A percentile compares a stretch with the other conserved stretches of the same genome.
Conservation (phyloP, 2,329 filamentous ascomycete species). For the Talaromyces rugulosus region DNA sequence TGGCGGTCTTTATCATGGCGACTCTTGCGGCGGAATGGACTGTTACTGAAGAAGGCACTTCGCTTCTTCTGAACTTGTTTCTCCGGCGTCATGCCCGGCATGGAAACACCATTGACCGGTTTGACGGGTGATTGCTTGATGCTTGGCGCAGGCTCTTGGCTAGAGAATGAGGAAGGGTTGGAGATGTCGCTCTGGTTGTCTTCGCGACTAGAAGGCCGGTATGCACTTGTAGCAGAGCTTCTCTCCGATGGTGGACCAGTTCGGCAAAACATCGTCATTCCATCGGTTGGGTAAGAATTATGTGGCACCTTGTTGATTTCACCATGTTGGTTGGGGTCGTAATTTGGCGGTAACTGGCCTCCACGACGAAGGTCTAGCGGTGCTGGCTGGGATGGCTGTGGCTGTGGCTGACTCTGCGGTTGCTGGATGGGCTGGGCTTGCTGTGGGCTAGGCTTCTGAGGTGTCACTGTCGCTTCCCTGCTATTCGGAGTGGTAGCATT, state of each 20-base stretch:
- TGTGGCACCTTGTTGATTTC: slow-evolving; percentile 71
- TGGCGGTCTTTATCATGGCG: slow-evolving; percentile 64
- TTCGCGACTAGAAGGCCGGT: slow-evolving; percentile 68
- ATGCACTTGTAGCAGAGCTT: slow-evolving; percentile 64
- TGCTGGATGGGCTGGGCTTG: slow-evolving; percentile 19
- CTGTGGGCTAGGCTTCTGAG: slow-evolving; percentile 45
- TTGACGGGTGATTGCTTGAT: slow-evolving; percentile 72
- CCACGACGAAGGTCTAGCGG: slow-evolving; percentile 37
- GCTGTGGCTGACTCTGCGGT: slow-evolving; percentile 11
- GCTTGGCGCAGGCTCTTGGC: slow-evolving; percentile 69
- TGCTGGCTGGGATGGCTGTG: slow-evolving; percentile 24
- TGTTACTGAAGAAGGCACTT: slow-evolving; percentile 88
- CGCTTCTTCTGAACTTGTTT: slow-evolving; percentile 65
- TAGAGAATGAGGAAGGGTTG: slow-evolving; percentile 82
- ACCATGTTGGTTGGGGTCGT: slow-evolving; percentile 57
- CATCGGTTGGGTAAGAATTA: slow-evolving; percentile 89
- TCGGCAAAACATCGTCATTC: slow-evolving; percentile 96
- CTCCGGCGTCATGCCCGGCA: slow-evolving; percentile 52
- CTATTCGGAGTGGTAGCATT: slow-evolving; percentile 45
- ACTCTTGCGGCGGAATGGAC: slow-evolving; percentile 90
- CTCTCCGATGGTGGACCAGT: slow-evolving; percentile 66
- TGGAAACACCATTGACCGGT: slow-evolving; percentile 34
- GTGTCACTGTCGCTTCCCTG: slow-evolving; percentile 50
- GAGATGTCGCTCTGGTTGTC: slow-evolving; percentile 91
- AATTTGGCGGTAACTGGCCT: slow-evolving; percentile 41